Base-by-base conservation (phyloP, 331 rosid species). In the Erythrophleum ivorense region DNA sequence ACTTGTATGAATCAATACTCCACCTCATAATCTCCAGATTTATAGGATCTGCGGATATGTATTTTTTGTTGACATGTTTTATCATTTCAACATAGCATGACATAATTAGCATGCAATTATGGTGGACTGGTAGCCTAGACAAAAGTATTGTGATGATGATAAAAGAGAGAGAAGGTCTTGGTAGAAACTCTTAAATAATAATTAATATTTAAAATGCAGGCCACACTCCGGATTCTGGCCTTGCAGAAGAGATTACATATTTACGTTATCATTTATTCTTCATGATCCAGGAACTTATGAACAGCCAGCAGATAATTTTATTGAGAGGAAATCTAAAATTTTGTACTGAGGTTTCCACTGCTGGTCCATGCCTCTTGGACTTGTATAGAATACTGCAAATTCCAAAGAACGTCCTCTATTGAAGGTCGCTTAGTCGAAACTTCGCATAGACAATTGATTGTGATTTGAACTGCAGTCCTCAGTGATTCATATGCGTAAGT, bases 331-430 rank as follows among this genome's bases (percentile, higher is more conserved):
- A 8, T 62, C 78, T 89, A 93, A 84, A 88, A 78, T 77, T 81
- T 89, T 54, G 89, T 50, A 75, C 88, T 80, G 53, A 92, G 88
- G 83, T 86, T 93, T 70, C 89, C 94, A 64, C 90, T 91, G 84
- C 97, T 90, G 41, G 87, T 88, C 93, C 98, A 90, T 1, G 92
- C 93, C 78, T 91, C 99, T 85, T 95, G 98, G 80, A 93, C 97
- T 83, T 95, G 99, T 82, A 91, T 83, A n/a, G 99, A 84, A 67
- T 95, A 95, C 87, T 93, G 98, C 87, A 95, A 79, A 82, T 95
- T 89, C 99, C 99, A 95, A 11, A 93, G 87, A 62, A 93, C 88
- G 19, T 95, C 97, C 72, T 95, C 98, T 8, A 95, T 89, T 0
- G 99, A 95, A 76, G 99, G 99, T 31, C 96, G 96, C 78, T 87